A percentile compares a stretch with the other conserved stretches of the same genome.
Evolutionary conservation across 2,329 filamentous ascomycete species (phyloP).

Genomic region (Apiospora malaysiana): DNA sequence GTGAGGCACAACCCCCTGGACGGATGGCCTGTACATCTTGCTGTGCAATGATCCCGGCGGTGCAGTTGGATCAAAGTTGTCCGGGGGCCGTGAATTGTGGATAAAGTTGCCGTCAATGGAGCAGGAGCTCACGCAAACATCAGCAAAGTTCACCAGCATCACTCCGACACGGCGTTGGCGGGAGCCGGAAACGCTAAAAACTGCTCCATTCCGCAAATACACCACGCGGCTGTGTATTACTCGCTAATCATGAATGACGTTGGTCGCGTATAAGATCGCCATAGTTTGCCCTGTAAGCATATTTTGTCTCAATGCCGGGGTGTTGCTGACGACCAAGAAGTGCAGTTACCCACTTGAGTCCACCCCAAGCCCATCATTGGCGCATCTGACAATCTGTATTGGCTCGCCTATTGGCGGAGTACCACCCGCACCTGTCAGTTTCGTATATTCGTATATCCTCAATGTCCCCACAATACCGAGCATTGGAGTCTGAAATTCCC

Average conservation of each 20-base stretch:
- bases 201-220: background rate
- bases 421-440: background rate
- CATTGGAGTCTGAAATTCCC: background rate
- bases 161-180: too few relatives aligned
- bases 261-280: background rate
- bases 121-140: background rate
- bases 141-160: background rate
- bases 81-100: background rate
- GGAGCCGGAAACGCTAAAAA: background rate
- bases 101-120: background rate
- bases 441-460: conserved; percentile 3
- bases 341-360: background rate
- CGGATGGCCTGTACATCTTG: background rate
- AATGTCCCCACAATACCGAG: background rate
- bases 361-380: background rate
- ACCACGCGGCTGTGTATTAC: background rate
- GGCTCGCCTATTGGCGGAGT: background rate
- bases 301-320: background rate
- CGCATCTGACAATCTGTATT: background rate
- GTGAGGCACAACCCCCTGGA: too few relatives aligned
- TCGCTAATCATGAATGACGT: background rate
- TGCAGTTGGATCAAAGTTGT: background rate
- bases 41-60: background rate
- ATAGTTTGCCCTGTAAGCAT: background rate
- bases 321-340: too few relatives aligned